Evolutionary conservation across 2,329 filamentous ascomycete genomes (phyloP).

Genomic region (Fusarium hainanense): DNA sequence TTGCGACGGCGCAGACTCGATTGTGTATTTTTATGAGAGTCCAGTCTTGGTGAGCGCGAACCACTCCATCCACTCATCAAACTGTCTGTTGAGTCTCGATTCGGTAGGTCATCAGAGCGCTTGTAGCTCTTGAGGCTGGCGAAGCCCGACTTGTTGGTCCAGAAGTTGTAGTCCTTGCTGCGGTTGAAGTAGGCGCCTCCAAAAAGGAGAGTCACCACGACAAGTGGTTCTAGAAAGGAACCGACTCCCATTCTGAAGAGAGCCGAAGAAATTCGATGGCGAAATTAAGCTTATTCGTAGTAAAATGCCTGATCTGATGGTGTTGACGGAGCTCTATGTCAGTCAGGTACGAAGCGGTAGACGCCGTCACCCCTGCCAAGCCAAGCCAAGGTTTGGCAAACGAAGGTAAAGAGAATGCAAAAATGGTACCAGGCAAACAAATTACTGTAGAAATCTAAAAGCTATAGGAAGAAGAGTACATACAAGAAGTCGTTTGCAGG

Average conservation of each 20-base stretch:
- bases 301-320: neutral
- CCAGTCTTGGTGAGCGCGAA: conserved; percentile 45
- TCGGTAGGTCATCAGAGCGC: conserved; percentile 48
- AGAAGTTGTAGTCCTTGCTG: conserved; percentile 52
- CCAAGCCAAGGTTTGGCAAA: neutral
- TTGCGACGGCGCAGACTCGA: conserved; percentile 49
- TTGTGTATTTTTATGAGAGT: conserved; percentile 40
- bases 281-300: neutral
- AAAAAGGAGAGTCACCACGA: conserved; percentile 57
- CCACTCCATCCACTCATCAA: conserved; percentile 43
- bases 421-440: neutral
- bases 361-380: neutral
- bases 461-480: neutral
- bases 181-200: conserved; percentile 59
- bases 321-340: neutral
- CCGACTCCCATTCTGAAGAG: conserved; percentile 52
- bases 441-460: neutral
- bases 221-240: conserved; percentile 55
- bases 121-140: conserved; percentile 41
- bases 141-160: conserved; percentile 37
- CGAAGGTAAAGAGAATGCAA: neutral
- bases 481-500: neutral
- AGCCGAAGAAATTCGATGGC: neutral
- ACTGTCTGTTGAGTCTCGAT: conserved; percentile 43
- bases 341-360: neutral